Percentiles rank a stretch among this genome's conserved stretches.
Conservation (phyloP, 371 early-diverging fungal genomes). For the Thermomucor indicae-seudaticae region DNA sequence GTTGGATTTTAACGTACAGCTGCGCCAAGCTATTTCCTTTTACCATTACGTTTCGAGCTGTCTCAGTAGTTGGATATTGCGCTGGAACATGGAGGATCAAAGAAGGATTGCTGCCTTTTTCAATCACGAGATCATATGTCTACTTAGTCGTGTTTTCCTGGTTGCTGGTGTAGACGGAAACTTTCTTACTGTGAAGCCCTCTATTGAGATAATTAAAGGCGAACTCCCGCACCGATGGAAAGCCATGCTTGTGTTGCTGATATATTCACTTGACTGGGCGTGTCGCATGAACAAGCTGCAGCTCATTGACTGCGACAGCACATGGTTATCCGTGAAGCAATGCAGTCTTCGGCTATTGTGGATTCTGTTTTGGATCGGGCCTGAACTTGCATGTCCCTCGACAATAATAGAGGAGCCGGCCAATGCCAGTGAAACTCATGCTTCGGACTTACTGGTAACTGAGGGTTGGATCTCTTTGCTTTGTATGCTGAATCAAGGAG, state of each 20-base stretch:
- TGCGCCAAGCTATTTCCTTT: too few relatives aligned
- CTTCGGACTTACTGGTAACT: too few relatives aligned
- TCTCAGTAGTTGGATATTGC: neutral
- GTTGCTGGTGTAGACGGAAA: neutral
- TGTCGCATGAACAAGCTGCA: neutral
- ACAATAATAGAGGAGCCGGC: too few relatives aligned
- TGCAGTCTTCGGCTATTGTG: neutral
- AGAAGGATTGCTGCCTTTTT: neutral
- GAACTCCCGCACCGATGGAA: too few relatives aligned
- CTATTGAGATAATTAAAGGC: too few relatives aligned
- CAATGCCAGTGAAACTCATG: too few relatives aligned
- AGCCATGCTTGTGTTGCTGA: neutral
- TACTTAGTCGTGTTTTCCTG: neutral
- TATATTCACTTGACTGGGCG: neutral
- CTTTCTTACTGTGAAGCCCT: neutral
- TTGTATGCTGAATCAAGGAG: too few relatives aligned
- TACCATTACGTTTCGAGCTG: neutral
- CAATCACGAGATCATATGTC: neutral
- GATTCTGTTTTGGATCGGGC: neutral
- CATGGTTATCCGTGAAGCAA: neutral
- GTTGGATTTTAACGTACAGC: too few relatives aligned
- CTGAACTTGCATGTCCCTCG: too few relatives aligned
- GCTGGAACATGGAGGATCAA: neutral
- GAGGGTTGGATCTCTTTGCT: too few relatives aligned
- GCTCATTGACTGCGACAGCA: neutral